These are phyloP conservation scores for Leccinum obscurum DNA, from an alignment of 768 basidiomycete species.

Conservation along the genomic window DNA sequence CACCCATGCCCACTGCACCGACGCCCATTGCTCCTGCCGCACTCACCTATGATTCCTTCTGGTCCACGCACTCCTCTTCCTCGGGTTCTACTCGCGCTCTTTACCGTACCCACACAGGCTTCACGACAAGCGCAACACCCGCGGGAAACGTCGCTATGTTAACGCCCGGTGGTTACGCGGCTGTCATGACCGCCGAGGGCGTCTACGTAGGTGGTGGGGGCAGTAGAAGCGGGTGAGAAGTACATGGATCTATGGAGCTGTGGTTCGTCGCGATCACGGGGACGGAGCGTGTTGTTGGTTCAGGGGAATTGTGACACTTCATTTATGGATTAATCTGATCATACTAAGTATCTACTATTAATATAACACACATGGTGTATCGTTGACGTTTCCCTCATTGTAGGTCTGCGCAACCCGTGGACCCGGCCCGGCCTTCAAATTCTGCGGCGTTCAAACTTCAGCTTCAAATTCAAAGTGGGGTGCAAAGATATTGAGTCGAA, in stretches of 20 bases:
- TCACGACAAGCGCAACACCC: constrained; percentile 25
- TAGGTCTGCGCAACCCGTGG: background rate
- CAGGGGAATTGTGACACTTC: background rate
- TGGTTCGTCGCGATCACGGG: background rate
- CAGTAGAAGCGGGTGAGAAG: constrained; percentile 1
- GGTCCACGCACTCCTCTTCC: constrained; percentile 51
- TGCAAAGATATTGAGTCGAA: background rate
- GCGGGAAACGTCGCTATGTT: constrained; percentile 34
- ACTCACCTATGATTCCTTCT: constrained; percentile 63
- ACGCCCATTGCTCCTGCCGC: constrained; percentile 24
- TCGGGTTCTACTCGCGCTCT: constrained; percentile 28
- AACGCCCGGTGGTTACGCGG: constrained; percentile 32
- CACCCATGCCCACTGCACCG: constrained; percentile 6
- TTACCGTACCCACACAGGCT: constrained; percentile 32
- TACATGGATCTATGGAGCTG: background rate
- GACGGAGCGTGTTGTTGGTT: background rate
- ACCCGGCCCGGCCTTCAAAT: background rate
- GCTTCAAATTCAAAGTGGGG: background rate
- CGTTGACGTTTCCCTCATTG: background rate
- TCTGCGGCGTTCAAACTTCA: background rate
- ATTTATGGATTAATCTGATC: constrained; percentile 29
- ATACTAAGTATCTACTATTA: constrained; percentile 16
- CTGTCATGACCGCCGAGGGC: constrained; percentile 34
- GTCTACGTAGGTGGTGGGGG: constrained; percentile 32
- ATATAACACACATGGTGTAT: constrained; percentile 14